Conservation (phyloP, 257 asterid species). For the Lithospermum erythrorhizon region DNA sequence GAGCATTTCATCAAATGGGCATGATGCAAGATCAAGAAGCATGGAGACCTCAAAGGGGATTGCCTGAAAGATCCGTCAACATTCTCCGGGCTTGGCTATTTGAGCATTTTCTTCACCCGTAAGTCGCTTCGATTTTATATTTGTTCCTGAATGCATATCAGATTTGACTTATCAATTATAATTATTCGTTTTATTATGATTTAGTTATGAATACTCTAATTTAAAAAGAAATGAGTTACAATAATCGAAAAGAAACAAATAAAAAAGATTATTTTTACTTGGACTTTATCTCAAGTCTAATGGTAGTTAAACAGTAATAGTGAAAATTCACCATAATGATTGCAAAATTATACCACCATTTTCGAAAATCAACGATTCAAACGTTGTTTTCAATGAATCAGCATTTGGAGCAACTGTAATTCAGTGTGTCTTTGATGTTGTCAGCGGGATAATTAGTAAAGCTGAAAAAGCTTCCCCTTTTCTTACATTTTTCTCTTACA, state of each 20-base stretch:
- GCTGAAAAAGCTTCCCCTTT: conserved; percentile 24
- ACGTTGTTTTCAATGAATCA: conserved; percentile 17
- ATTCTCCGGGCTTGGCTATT: conserved; percentile 95
- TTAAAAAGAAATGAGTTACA: no score
- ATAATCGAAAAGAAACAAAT: no score
- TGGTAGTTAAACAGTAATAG: no score
- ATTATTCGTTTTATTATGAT: no score
- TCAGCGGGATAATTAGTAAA: conserved; percentile 20
- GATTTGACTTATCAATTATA: no score
- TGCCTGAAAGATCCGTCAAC: conserved; percentile 92
- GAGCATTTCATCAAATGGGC: conserved; percentile 91
- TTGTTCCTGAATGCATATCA: no score
- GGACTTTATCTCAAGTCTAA: no score
- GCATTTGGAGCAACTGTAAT: conserved; percentile 21
- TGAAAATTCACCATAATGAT: not conserved
- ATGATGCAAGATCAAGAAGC: conserved; percentile 92
- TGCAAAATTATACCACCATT: not conserved
- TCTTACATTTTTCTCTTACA: not conserved
- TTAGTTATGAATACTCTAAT: no score
- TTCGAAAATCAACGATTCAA: not conserved
- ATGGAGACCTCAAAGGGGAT: conserved; percentile 91
- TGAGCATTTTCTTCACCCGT: conserved; percentile 97
- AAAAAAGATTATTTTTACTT: no score
- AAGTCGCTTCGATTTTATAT: conserved; percentile 19
- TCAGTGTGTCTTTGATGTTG: conserved; percentile 21